phyloP scores from a whole-genome alignment of 257 asterid species.

The Nemophila menziesii region DNA sequence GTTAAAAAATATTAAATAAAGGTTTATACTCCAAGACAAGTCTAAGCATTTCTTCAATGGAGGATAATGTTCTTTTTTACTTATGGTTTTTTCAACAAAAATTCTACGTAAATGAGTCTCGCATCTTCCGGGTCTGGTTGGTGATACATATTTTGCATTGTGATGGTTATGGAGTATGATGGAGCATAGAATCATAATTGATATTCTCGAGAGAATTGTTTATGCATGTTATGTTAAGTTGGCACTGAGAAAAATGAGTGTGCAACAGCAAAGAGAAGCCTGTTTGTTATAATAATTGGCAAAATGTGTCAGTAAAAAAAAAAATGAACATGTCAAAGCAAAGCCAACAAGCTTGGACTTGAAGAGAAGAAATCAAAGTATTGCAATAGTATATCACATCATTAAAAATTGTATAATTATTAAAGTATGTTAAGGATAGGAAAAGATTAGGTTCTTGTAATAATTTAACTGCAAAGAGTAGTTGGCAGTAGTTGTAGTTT shows the following conservation, averaged over 20 bases:
- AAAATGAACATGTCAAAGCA: conserved; percentile 10
- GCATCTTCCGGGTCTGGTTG: no score
- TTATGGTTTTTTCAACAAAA: not conserved
- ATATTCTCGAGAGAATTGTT: conserved; percentile 34
- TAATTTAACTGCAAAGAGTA: conserved; percentile 56
- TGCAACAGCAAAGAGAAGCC: conserved; percentile 69
- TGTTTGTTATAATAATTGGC: conserved; percentile 54
- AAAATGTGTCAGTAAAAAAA: conserved; percentile 68
- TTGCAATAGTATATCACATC: conserved; percentile 15
- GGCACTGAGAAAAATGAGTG: conserved; percentile 62
- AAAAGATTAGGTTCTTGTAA: conserved; percentile 50
- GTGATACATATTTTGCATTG: conserved; percentile 17
- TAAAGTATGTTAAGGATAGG: conserved; percentile 19
- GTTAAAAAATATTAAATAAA: no score
- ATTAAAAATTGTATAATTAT: conserved; percentile 15
- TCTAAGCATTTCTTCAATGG: no score
- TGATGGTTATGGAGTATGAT: conserved; percentile 18
- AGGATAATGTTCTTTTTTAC: no score
- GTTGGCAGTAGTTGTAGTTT: conserved; percentile 66
- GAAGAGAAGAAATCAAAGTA: conserved; percentile 51
- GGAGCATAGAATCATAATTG: conserved; percentile 26
- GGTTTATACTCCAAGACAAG: no score
- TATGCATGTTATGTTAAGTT: no score
- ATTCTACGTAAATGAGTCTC: not conserved
- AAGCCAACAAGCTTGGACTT: conserved; percentile 47